Base-by-base conservation (phyloP, 441 rosid genomes). In the Croton setiger region DNA sequence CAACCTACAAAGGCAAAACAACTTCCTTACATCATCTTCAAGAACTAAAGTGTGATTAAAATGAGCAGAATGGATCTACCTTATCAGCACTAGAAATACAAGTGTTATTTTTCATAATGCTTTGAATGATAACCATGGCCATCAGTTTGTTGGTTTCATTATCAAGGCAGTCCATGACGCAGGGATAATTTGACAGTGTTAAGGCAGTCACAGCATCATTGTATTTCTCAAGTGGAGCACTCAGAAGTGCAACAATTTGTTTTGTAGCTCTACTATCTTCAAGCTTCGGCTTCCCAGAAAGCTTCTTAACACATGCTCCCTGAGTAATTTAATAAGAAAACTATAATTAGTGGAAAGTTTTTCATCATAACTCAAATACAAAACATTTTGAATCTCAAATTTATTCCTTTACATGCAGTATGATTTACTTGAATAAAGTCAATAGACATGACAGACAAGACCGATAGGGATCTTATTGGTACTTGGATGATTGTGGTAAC, bases 151-250 rank as follows among this genome's bases (percentile, higher is more conserved):
- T 92, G 69, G 95, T 92, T 76, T 86, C 97, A 56, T 71, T 77
- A 75, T 89, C 93, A 73, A 95, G 93, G 81, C 84, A 83, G 72
- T 92, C 97, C 89, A 92, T 62, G 65, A 96, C 84, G 60, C 81
- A 78, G 56, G 98, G 93, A 78, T 92, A 89, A 76, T 96, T 96
- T 31, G 90, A 82, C 71, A 96, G 88, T 75, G 84, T 91, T 72
- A 96, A 85, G 63, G 92, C 88, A 70, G 85, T 92, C 78, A 91
- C 96, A 66, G 86, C 86, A 78, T 91, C 88, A 73, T 91, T 92
- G 68, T 92, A 96, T 79, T 92, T 96, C 78, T 96, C 99, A 56
- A 96, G 68, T 37, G 98, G 99, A 74, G 98, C 96, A 87, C 96
- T 96, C 75, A 96, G 87, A 76, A 96, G 93, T 23, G 97, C 82